phyloP scores from a whole-genome alignment of 805 yeast genomes.

The Candida multigemmis region DNA sequence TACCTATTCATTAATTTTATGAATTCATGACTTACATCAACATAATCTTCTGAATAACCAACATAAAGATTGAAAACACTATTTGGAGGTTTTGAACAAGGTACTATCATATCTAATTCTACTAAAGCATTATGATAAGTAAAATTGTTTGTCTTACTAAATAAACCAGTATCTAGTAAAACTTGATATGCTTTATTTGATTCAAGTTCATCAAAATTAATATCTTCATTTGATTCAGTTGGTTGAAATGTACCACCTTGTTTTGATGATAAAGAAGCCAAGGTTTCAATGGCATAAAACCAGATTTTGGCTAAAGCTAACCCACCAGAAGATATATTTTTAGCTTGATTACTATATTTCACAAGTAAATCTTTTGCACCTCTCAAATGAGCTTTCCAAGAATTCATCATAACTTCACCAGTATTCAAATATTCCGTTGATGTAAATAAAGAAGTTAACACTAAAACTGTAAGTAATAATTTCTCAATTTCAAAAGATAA shows the following conservation, averaged over 20 bases:
- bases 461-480: constrained; percentile 50
- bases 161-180: constrained; percentile 23
- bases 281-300: constrained; percentile 46
- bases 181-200: constrained; percentile 7
- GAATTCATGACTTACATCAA: constrained; percentile 16
- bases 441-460: constrained; percentile 52
- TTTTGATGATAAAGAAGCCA: constrained; percentile 44
- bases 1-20: constrained; percentile 13
- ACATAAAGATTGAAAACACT: constrained; percentile 20
- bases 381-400: constrained; percentile 54
- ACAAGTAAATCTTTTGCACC: constrained; percentile 54
- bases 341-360: constrained; percentile 27
- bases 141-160: constrained; percentile 12
- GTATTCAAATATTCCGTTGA: constrained; percentile 23
- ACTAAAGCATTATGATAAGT: constrained; percentile 23
- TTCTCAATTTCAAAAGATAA: constrained; percentile 53
- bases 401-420: constrained; percentile 13
- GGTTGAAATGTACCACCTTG: constrained; percentile 42
- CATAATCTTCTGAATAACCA: constrained; percentile 20
- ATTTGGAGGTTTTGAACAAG: constrained; percentile 3
- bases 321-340: constrained; percentile 22
- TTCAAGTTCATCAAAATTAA: constrained; percentile 4
- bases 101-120: constrained; percentile 14
- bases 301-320: constrained; percentile 47
- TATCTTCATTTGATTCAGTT: constrained; percentile 1